A percentile compares a stretch with the other conserved stretches of the same genome.
These are phyloP conservation scores for Hanseniaspora meyeri DNA, from an alignment of 805 yeast species.

Conservation along the genomic window DNA sequence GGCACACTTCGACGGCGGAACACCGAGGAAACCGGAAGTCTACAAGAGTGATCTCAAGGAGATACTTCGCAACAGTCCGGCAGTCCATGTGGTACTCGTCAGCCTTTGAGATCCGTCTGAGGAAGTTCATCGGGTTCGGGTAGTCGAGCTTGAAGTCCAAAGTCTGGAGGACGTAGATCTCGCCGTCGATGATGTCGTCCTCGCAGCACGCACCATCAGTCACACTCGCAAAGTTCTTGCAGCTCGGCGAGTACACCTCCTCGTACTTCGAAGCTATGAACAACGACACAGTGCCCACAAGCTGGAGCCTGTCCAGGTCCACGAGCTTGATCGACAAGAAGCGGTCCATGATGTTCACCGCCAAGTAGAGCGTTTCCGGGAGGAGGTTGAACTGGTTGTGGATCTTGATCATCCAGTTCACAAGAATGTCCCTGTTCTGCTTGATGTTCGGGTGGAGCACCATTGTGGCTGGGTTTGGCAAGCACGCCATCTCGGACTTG, in stretches of 20 bases:
- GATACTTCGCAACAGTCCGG: constrained; percentile 79
- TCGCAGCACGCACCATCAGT: constrained; percentile 75
- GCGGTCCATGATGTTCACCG: constrained; percentile 78
- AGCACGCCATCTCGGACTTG: constrained; percentile 55
- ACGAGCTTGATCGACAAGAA: constrained; percentile 63
- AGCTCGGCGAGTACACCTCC: constrained; percentile 82
- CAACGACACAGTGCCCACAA: constrained; percentile 73
- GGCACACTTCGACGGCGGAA: constrained; percentile 68
- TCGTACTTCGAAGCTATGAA: constrained; percentile 89
- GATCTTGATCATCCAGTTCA: constrained; percentile 90
- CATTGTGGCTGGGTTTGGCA: constrained; percentile 40
- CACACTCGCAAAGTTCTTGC: constrained; percentile 72
- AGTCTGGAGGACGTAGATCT: constrained; percentile 62
- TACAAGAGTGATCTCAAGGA: constrained; percentile 66
- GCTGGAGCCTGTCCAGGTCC: constrained; percentile 68
- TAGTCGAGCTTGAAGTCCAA: constrained; percentile 67
- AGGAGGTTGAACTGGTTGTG: constrained; percentile 71
- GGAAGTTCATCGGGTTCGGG: constrained; percentile 87
- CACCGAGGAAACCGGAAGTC: constrained; percentile 70
- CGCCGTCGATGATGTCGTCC: constrained; percentile 77
- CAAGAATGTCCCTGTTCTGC: constrained; percentile 56
- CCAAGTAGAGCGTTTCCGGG: constrained; percentile 77
- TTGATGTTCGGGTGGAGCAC: constrained; percentile 34
- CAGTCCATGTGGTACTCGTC: constrained; percentile 86
- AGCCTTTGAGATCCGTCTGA: constrained; percentile 84